A percentile compares a stretch with the other conserved stretches of the same genome.
Evolutionary conservation across 2,329 filamentous ascomycete species (phyloP).

Genomic region (Tolypocladium guangdongense): DNA sequence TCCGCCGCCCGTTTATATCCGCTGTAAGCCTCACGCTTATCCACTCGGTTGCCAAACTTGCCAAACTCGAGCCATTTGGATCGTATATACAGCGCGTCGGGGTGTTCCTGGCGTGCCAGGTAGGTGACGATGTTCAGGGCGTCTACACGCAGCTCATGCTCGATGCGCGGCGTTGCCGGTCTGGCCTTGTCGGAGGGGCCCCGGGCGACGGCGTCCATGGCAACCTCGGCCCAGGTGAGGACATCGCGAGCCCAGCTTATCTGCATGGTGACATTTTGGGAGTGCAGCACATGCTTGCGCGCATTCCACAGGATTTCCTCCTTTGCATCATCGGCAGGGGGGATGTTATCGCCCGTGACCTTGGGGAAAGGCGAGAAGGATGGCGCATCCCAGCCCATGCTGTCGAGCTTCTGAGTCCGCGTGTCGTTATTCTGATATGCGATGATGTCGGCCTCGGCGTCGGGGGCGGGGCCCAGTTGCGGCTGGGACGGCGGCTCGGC

Average conservation of each 20-base stretch:
- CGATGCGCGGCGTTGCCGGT: constrained; percentile 70
- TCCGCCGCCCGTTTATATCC: constrained; percentile 81
- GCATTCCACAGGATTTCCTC: constrained; percentile 82
- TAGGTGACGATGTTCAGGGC: constrained; percentile 88
- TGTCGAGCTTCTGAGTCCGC: constrained; percentile 24
- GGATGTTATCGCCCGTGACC: constrained; percentile 76
- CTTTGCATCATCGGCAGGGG: constrained; percentile 87
- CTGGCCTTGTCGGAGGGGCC: constrained; percentile 44
- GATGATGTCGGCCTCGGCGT: constrained; percentile 20
- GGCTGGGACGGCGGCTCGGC: background rate
- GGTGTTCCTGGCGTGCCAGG: constrained; percentile 81
- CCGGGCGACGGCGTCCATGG: constrained; percentile 64
- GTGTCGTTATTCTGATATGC: constrained; percentile 27
- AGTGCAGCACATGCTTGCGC: constrained; percentile 73
- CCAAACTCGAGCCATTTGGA: constrained; percentile 98
- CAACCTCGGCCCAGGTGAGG: constrained; percentile 76
- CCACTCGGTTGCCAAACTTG: constrained; percentile 79
- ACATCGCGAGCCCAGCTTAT: constrained; percentile 93
- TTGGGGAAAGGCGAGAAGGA: constrained; percentile 89
- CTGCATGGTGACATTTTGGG: constrained; percentile 92
- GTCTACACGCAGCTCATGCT: constrained; percentile 80
- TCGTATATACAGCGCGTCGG: constrained; percentile 85
- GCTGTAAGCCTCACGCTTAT: constrained; percentile 89
- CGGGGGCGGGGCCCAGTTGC: constrained; percentile 12
- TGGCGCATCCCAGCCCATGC: constrained; percentile 47